Conservation (phyloP, 192 early-diverging fungal genomes). For the Jimgerdemannia flammicorona region DNA sequence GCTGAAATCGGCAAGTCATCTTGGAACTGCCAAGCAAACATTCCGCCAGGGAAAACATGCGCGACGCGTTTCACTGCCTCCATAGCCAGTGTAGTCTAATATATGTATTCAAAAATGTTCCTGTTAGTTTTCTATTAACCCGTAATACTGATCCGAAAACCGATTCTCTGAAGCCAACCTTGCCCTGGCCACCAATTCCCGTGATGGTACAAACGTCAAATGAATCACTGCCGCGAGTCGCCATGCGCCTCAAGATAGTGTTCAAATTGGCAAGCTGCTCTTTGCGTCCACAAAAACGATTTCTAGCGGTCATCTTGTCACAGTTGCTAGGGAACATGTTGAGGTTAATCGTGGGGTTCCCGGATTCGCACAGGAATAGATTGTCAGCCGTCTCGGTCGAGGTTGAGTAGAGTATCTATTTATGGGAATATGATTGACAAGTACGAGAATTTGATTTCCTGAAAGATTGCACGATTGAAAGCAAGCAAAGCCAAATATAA, state of each 20-base stretch:
- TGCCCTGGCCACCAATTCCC: neutral
- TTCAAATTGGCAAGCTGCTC: neutral
- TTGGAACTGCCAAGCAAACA: too few relatives aligned
- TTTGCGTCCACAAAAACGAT: neutral
- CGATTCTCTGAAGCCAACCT: neutral
- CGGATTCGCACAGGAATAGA: neutral
- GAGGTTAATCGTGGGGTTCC: neutral
- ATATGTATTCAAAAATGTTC: too few relatives aligned
- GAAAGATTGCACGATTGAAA: neutral
- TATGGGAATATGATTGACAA: neutral
- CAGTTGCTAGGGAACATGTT: neutral
- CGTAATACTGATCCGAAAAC: too few relatives aligned
- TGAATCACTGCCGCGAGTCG: neutral
- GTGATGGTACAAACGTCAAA: neutral
- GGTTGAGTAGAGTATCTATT: neutral
- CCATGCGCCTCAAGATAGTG: neutral
- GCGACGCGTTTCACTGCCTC: too few relatives aligned
- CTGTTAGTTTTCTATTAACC: too few relatives aligned
- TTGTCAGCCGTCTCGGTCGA: neutral
- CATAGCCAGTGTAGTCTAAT: too few relatives aligned
- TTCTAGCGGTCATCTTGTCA: neutral
- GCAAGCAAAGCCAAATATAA: neutral
- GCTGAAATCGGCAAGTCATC: too few relatives aligned
- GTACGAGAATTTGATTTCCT: neutral
- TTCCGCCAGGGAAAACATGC: too few relatives aligned